A percentile compares a stretch with the other conserved stretches of the same genome.
Evolutionary conservation across 176 grass and related monocot genomes (phyloP).

Genomic region (Cenchrus fungigraminus): DNA sequence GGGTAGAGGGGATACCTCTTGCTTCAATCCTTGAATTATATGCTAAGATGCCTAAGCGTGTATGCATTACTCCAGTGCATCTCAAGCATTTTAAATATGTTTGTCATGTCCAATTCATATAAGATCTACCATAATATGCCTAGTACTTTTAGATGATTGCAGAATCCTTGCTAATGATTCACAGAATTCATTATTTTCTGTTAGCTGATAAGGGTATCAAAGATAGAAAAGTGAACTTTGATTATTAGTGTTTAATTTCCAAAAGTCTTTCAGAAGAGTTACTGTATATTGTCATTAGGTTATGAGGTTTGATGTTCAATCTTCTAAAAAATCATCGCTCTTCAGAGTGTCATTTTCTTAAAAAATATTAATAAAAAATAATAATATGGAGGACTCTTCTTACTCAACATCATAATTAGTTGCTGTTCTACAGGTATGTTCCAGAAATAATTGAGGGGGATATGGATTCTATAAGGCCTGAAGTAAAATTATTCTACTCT

Average conservation of each 20-base stretch:
- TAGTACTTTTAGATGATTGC: neutral
- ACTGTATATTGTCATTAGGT: neutral
- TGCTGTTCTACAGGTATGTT: slow-evolving; percentile 55
- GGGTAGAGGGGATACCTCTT: neutral
- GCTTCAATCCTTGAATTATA: neutral
- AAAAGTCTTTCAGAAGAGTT: neutral
- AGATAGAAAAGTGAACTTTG: neutral
- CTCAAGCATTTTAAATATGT: neutral
- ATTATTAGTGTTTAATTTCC: neutral
- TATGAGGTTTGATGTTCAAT: neutral
- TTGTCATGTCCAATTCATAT: neutral
- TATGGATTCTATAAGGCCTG: slow-evolving; percentile 81
- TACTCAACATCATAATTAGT: neutral
- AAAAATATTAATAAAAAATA: neutral
- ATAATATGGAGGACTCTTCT: neutral
- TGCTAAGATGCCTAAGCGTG: neutral
- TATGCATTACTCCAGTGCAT: neutral
- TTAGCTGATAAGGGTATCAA: neutral
- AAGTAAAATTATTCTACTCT: slow-evolving; percentile 74
- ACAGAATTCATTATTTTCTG: slow-evolving; percentile 1
- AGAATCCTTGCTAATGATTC: neutral
- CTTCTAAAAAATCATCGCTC: neutral
- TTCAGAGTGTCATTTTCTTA: neutral
- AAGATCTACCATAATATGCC: neutral
- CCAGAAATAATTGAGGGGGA: slow-evolving; percentile 74